Percentiles rank a stretch among this genome's conserved stretches.
phyloP scores from a whole-genome alignment of 169 alveolate species.

The Fabrea salina region DNA sequence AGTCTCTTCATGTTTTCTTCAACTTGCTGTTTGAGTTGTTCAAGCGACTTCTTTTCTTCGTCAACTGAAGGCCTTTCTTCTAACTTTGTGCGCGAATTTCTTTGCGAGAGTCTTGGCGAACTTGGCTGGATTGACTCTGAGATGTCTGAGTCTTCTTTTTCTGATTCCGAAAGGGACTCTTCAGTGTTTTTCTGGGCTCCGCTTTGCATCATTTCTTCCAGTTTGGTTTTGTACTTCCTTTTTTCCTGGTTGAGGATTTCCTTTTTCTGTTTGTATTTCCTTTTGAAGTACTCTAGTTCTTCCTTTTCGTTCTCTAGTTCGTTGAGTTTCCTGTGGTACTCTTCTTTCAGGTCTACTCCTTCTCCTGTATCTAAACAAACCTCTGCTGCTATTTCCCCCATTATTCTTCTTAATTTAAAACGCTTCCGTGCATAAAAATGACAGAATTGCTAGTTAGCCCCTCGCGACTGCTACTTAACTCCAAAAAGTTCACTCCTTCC shows the following conservation, averaged over 20 bases:
- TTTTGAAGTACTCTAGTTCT: slow-evolving; percentile 12
- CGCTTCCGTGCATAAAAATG: too few species aligned
- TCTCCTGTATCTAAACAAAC: too few species aligned
- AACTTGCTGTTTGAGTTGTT: background rate
- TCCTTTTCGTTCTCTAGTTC: slow-evolving; percentile 29
- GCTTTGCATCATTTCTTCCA: background rate
- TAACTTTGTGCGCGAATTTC: background rate
- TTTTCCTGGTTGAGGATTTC: slow-evolving; percentile 20
- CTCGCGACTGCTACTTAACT: too few species aligned
- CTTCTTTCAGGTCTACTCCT: background rate
- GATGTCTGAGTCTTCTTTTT: background rate
- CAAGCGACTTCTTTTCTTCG: background rate
- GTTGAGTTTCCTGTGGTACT: background rate
- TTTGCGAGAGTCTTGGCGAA: background rate
- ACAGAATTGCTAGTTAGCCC: too few species aligned
- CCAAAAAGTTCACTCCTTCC: too few species aligned
- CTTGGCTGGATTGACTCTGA: background rate
- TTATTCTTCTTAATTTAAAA: too few species aligned
- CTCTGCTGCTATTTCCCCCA: too few species aligned
- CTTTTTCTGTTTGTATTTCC: background rate
- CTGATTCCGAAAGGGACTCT: background rate
- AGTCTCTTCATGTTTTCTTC: background rate
- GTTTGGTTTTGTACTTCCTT: background rate
- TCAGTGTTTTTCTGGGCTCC: background rate
- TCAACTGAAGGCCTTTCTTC: background rate